Evolutionary conservation across 352 stramenopile species (phyloP).

Genomic region (Globisporangium nagaii): DNA sequence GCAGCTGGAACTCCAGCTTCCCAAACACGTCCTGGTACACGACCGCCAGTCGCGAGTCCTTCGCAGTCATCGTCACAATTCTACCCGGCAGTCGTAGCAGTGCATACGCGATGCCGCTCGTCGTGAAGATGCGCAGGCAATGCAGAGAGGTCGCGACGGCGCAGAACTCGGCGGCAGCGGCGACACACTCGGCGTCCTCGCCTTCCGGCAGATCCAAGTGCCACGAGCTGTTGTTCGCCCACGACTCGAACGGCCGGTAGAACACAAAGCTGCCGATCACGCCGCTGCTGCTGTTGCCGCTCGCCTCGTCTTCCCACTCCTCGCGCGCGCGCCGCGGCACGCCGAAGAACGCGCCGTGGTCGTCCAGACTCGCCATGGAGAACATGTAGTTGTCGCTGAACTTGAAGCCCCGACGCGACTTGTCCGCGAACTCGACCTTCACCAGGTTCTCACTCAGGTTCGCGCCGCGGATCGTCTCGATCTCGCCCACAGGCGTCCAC

Average conservation of each 20-base stretch:
- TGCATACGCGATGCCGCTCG: constrained; percentile 58
- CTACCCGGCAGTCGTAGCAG: constrained; percentile 55
- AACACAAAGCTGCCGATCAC: constrained; percentile 71
- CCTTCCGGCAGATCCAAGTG: constrained; percentile 56
- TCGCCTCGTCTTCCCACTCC: constrained; percentile 48
- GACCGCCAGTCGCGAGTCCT: constrained; percentile 49
- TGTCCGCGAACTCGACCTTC: constrained; percentile 80
- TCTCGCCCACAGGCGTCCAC: constrained; percentile 76
- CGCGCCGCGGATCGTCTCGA: constrained; percentile 68
- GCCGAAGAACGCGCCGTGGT: constrained; percentile 71
- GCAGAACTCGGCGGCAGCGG: constrained; percentile 56
- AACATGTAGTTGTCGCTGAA: constrained; percentile 85
- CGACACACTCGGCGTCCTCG: constrained; percentile 73
- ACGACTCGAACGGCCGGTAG: constrained; percentile 83
- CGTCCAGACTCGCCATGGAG: constrained; percentile 65
- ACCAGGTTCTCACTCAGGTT: constrained; percentile 68
- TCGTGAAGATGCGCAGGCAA: constrained; percentile 68
- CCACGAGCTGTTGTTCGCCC: constrained; percentile 78
- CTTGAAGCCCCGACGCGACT: constrained; percentile 78
- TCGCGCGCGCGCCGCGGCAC: constrained; percentile 53
- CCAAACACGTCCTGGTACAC: constrained; percentile 53
- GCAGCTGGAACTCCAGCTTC: constrained; percentile 46
- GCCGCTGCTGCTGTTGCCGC: constrained; percentile 27
- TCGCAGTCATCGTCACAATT: constrained; percentile 68
- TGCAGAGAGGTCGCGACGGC: constrained; percentile 70